Base-by-base conservation (phyloP, 2,329 filamentous ascomycete genomes). In the Myriosclerotinia scirpicola region DNA sequence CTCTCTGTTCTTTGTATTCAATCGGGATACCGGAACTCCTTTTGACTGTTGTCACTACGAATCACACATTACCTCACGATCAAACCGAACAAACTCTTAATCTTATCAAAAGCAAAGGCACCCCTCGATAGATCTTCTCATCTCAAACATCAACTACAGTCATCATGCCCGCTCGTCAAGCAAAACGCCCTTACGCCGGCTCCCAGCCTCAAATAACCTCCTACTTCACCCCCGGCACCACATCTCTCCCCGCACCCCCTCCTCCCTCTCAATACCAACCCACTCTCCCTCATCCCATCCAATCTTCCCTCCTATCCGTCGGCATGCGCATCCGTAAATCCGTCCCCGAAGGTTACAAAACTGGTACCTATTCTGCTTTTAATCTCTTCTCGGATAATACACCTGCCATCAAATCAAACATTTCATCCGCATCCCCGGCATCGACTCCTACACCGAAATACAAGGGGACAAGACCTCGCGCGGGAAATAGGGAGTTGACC, bases 271-370 rank as follows among this genome's bases (percentile, higher is more conserved):
- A 78, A 75, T 40, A 67, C 42, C 40, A 53, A 52, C 65, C 71
- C 5, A 7, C 63, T 71, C 79, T 76, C 42, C 76, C 78, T 12
- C 78, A 81, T 20, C 85, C 87, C 4, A 73, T 96, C 42, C 92
- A 97, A 78, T 84, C 93, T 46, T 90, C 90, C 69, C 87, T 98
- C n/a, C 83, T 97, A 53, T 91, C 85, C 73, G 94, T 98, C 70
- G 94, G 94, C 74, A 97, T 97, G 93, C 89, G 94, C 34, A 85
- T 98, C 61, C 90, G 94, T 76, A 98, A 98, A 80, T 91, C 91
- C 14, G 90, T 98, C 9, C 90, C 92, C 0, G 93, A 97, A 77
- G 94, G 94, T 68, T 97, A 97, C 84, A 96, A 96, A 81, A 96
- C 91, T 1, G 85, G 85, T 5, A 73, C 76, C 63, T 80, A 82